Percentiles rank a stretch among this genome's conserved stretches.
Evolutionary conservation across 139 green algal genomes (phyloP).

Genomic region (Closterium sp.): DNA sequence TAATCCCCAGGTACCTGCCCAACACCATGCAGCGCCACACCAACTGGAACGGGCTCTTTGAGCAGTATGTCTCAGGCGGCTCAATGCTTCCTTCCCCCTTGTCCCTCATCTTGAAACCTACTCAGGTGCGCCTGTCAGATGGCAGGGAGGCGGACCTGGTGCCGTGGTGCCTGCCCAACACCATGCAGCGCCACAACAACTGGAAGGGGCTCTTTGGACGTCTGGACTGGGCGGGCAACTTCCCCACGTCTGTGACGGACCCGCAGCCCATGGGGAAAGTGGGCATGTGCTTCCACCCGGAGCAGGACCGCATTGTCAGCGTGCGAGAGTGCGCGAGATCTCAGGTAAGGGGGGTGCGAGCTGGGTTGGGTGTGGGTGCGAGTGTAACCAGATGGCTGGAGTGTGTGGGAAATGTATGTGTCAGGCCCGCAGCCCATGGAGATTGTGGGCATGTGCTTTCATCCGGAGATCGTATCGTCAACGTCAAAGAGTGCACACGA

Average conservation of each 20-base stretch:
- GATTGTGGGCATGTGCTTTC: constrained; percentile 96
- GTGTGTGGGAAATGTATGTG: constrained; percentile 82
- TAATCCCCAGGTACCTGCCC: constrained; percentile 96
- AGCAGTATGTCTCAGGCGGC: no score
- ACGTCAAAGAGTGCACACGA: constrained; percentile 89
- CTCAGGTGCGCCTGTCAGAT: constrained; percentile 43
- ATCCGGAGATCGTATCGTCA: constrained; percentile 92
- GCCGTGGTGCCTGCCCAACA: constrained; percentile 97
- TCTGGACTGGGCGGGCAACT: constrained; percentile 89
- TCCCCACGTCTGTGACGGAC: constrained; percentile 95
- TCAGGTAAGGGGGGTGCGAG: constrained; percentile 67
- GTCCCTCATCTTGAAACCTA: background rate
- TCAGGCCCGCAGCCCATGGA: constrained; percentile 98
- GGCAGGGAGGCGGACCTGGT: constrained; percentile 79
- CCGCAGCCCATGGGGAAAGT: constrained; percentile 98
- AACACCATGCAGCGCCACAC: constrained; percentile 94
- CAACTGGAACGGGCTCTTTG: constrained; percentile 93
- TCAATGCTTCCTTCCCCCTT: no score
- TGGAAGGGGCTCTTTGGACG: constrained; percentile 94
- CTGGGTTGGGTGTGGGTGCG: background rate
- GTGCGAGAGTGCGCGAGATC: constrained; percentile 93
- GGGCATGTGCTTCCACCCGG: constrained; percentile 93
- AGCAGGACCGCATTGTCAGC: constrained; percentile 92
- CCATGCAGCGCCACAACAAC: constrained; percentile 88
- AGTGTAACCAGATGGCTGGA: constrained; percentile 62